These are phyloP conservation scores for Lepiota venenata DNA, from an alignment of 768 basidiomycete genomes.

Conservation along the genomic window DNA sequence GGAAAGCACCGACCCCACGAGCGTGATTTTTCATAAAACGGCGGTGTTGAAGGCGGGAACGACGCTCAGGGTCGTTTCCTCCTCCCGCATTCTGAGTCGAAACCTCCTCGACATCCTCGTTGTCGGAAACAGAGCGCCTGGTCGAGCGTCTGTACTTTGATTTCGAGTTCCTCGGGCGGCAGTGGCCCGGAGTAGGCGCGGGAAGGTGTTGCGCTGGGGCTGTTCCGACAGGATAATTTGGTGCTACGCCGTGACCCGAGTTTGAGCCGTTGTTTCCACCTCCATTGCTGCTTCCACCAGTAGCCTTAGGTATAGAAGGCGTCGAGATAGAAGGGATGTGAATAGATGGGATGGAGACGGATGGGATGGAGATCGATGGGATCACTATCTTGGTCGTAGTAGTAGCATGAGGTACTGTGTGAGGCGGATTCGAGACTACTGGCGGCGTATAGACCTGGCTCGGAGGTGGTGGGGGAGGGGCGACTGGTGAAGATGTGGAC, in stretches of 20 bases:
- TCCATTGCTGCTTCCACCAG: background rate
- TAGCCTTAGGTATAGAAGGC: background rate
- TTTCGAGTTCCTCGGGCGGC: background rate
- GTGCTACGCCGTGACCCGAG: background rate
- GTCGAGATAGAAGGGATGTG: constrained; percentile 12
- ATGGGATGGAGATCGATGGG: constrained; percentile 11
- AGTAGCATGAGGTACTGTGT: constrained; percentile 6
- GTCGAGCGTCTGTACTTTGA: background rate
- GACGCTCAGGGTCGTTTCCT: background rate
- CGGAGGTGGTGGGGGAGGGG: background rate
- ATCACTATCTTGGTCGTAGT: constrained; percentile 8
- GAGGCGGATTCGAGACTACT: constrained; percentile 1
- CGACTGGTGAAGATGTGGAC: background rate
- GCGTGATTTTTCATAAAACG: background rate
- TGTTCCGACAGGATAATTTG: too few relatives aligned
- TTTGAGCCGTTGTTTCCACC: background rate
- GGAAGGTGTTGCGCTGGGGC: too few relatives aligned
- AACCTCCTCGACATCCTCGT: background rate
- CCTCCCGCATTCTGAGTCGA: background rate
- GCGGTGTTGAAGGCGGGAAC: constrained; percentile 3
- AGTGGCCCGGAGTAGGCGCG: background rate
- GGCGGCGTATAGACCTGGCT: background rate
- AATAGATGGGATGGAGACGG: constrained; percentile 14
- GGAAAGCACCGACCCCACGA: too few relatives aligned
- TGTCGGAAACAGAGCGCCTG: background rate